Base-by-base conservation (phyloP, 768 basidiomycete genomes). In the Hemileccinum rubropunctum region DNA sequence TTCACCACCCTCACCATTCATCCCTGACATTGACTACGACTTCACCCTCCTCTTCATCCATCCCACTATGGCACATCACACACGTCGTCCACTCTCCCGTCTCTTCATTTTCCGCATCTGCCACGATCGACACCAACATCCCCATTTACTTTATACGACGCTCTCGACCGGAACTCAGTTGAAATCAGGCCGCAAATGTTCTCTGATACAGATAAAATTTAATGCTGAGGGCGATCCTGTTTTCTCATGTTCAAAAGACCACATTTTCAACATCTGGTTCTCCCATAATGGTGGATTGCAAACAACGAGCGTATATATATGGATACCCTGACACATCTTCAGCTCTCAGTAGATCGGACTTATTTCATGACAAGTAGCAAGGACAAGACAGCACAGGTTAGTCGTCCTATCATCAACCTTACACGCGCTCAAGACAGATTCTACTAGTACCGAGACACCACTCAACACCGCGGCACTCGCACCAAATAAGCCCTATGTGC, bases 361-460 rank as follows among this genome's bases (percentile, higher is more conserved):
- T 99, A 98, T 68, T 97, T 98, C 69, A 78, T 98, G 64, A 99
- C 97, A 7, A 88, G 88, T 64, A 91, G 89, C 73, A 98, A 97
- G 72, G 97, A 99, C 70, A 98, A 98, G 75, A 86, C 85, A 26
- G 94, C 97, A 27, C 82, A 92, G 75, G 92, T 93, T 54, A 45
- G 86, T 30, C 11, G 23, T 27, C 4, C 12, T 28, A 15, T 45
- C 17, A 17, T 39, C 34, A 69, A 91, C 83, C 30, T 75, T 99
- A 13, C 80, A 82, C 61, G 88, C 93, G 42, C 84, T 99, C 73
- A 99, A 99, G 71, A 94, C 93, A 2, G 98, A 78, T 71, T 73
- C 82, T n/a, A n/a, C n/a, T n/a, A 28, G 27, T 11, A 95, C 95
- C 1, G 93, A 98, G 69, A 97, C 95, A 3, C 95, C 95, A 0